Conservation (phyloP, 139 green algal genomes). For the Closterium sp. region DNA sequence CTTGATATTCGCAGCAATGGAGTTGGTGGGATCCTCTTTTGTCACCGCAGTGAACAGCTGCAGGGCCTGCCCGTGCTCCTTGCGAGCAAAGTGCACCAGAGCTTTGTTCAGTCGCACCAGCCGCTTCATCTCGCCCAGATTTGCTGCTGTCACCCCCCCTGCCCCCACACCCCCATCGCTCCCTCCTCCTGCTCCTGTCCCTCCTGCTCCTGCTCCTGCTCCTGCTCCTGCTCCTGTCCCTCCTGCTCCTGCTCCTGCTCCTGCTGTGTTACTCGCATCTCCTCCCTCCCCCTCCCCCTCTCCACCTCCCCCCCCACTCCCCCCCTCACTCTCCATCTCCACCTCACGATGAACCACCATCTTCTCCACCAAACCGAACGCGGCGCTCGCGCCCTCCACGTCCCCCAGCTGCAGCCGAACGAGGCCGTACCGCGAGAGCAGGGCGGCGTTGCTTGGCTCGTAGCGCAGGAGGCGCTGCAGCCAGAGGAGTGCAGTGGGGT, state of each 20-base stretch:
- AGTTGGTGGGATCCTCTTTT: conserved; percentile 1
- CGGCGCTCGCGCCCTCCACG: conserved; percentile 22
- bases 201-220: not conserved
- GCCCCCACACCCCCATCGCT: not conserved
- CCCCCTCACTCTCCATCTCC: not conserved
- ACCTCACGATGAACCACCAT: not conserved
- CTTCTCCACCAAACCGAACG: conserved; percentile 39
- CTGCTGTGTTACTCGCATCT: no score
- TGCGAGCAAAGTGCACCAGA: conserved; percentile 44
- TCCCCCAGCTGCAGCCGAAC: conserved; percentile 55
- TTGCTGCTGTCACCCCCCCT: not conserved
- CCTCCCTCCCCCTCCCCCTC: not conserved
- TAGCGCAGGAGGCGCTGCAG: conserved; percentile 21
- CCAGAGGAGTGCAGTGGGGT: conserved; percentile 37
- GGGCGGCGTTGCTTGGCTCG: not conserved
- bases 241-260: no score
- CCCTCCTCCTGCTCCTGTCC: not conserved
- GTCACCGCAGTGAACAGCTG: conserved; percentile 35
- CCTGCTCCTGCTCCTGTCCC: no score
- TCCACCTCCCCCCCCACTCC: not conserved
- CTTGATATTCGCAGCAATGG: conserved; percentile 47
- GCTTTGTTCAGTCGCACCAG: conserved; percentile 40
- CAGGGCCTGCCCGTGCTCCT: conserved; percentile 42
- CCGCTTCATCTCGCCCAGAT: not conserved
- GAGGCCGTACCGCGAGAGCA: conserved; percentile 34